A percentile compares a stretch with the other conserved stretches of the same genome.
phyloP scores from a whole-genome alignment of 768 basidiomycete genomes.

The Russula dissimulans region DNA sequence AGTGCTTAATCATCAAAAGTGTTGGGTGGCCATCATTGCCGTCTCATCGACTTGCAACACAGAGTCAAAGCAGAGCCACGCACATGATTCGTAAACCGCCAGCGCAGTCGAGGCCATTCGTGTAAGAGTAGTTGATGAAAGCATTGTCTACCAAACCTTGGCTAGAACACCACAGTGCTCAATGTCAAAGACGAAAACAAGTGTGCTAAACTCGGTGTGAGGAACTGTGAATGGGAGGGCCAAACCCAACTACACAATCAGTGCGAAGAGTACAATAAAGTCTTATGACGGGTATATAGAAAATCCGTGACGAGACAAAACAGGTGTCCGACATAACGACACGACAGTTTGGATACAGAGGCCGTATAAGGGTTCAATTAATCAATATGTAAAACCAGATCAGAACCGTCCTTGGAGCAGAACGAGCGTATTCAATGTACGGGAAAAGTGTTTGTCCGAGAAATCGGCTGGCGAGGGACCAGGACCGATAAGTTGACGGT shows the following conservation, averaged over 20 bases:
- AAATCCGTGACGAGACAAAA: not conserved
- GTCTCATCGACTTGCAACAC: no score
- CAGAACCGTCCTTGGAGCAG: not conserved
- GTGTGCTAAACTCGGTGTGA: no score
- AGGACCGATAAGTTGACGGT: conserved; percentile 52
- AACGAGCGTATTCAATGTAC: conserved; percentile 6
- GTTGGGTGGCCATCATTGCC: no score
- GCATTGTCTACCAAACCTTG: no score
- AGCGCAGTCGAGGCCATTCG: no score
- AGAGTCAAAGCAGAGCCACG: no score
- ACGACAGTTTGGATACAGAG: not conserved
- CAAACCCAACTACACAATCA: not conserved
- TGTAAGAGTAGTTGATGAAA: no score
- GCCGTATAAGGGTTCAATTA: not conserved
- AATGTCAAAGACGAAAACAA: no score
- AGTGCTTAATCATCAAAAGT: no score
- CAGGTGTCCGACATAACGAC: not conserved
- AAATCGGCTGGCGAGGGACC: conserved; percentile 37
- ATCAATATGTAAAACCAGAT: not conserved
- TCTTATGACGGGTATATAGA: conserved; percentile 8
- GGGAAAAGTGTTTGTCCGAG: conserved; percentile 26
- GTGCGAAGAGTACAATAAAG: conserved; percentile 3
- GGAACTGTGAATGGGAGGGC: no score
- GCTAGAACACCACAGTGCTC: no score
- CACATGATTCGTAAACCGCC: no score